A percentile compares a stretch with the other conserved stretches of the same genome.
Evolutionary conservation across 129 eudicot species (phyloP).

Genomic region (Centaurea solstitialis): DNA sequence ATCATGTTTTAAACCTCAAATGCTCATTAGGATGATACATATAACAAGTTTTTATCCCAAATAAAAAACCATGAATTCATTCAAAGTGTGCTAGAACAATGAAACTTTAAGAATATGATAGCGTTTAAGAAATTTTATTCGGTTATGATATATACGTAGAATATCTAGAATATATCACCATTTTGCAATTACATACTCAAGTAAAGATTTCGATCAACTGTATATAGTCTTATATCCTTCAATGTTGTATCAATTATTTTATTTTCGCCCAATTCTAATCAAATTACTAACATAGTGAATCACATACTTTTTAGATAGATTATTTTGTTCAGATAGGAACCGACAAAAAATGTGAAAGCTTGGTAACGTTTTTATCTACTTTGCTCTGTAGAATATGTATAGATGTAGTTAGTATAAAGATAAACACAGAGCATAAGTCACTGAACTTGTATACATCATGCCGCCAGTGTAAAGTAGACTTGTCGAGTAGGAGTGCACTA

Average conservation of each 20-base stretch:
- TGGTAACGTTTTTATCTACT: background rate
- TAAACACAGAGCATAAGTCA: too few relatives aligned
- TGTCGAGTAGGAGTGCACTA: too few relatives aligned
- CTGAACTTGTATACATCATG: background rate
- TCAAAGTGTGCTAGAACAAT: too few relatives aligned
- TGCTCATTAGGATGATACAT: background rate
- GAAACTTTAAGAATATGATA: too few relatives aligned
- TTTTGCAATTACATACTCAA: too few relatives aligned
- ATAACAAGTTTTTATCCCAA: background rate
- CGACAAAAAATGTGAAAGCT: background rate
- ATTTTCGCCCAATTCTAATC: background rate
- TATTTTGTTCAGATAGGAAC: too few relatives aligned
- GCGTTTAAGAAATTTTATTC: too few relatives aligned
- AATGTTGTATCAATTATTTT: too few relatives aligned
- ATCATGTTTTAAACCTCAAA: conserved; percentile 13
- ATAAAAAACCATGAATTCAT: too few relatives aligned
- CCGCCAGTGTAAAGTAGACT: background rate
- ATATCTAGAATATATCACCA: background rate
- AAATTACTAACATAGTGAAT: background rate
- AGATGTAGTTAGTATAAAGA: background rate
- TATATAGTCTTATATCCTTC: background rate
- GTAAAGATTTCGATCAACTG: background rate
- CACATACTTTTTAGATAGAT: background rate
- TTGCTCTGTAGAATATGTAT: background rate
- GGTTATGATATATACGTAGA: background rate